Conservation (phyloP, 768 basidiomycete genomes). For the Lentinula boryana region DNA sequence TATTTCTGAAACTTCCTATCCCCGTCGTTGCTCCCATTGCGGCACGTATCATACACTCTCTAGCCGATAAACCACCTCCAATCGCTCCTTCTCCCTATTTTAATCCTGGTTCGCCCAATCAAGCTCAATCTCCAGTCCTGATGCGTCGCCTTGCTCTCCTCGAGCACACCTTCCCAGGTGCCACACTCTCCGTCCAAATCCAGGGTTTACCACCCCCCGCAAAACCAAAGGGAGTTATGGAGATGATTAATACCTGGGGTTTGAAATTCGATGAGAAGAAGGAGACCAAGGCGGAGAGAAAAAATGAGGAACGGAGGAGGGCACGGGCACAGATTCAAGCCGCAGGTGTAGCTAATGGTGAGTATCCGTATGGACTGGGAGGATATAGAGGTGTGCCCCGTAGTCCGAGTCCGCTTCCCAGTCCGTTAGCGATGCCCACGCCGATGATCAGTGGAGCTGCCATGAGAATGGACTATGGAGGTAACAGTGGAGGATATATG, state of each 20-base stretch:
- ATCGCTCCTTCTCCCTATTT: conserved; percentile 2
- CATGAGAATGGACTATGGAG: neutral
- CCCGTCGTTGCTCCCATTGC: conserved; percentile 8
- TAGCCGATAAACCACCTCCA: conserved; percentile 13
- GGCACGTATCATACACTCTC: conserved; percentile 12
- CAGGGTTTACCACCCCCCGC: conserved; percentile 13
- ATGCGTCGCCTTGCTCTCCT: conserved; percentile 14
- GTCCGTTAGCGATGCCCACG: neutral
- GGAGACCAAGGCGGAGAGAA: conserved; percentile 12
- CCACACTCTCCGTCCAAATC: conserved; percentile 13
- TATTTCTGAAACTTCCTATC: conserved; percentile 11
- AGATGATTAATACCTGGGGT: conserved; percentile 14
- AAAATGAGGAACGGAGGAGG: conserved; percentile 12
- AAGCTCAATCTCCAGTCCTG: neutral
- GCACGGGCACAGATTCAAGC: conserved; percentile 9
- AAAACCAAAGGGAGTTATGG: conserved; percentile 18
- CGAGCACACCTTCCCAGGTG: conserved; percentile 9
- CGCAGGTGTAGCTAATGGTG: neutral
- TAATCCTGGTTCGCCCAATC: neutral
- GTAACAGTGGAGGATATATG: neutral
- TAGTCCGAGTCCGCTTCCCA: neutral
- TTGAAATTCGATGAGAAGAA: conserved; percentile 14
- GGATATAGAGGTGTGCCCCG: neutral
- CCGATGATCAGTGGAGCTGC: neutral
- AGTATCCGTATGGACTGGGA: neutral